phyloP scores from a whole-genome alignment of 805 yeast species.

The Sugiyamaella chiloensis region DNA sequence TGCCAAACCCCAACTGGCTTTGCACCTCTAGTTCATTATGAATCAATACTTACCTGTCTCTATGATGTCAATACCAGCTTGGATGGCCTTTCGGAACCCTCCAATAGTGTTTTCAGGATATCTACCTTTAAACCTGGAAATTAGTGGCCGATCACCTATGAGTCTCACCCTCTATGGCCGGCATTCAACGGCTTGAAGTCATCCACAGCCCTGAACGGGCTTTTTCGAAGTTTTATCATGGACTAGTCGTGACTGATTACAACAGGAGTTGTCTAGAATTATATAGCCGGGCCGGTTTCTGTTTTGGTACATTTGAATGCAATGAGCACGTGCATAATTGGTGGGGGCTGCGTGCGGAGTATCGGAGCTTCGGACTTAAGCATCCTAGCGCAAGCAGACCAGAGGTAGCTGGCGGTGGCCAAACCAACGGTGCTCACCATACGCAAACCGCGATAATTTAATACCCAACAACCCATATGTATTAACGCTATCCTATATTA shows the following conservation, averaged over 20 bases:
- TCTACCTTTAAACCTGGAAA: conserved; percentile 22
- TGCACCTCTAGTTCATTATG: too few species aligned
- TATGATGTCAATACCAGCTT: conserved; percentile 44
- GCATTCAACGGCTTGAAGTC: conserved; percentile 23
- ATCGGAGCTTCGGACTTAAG: too few species aligned
- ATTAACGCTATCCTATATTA: too few species aligned
- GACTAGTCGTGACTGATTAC: not conserved
- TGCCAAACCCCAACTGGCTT: too few species aligned
- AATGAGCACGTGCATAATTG: conserved; percentile 1
- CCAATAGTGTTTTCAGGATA: conserved; percentile 32
- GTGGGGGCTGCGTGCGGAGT: not conserved
- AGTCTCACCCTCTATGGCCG: conserved; percentile 28
- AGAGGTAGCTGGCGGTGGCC: too few species aligned
- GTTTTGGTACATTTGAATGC: not conserved
- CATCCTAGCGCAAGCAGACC: too few species aligned
- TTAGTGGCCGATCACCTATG: not conserved
- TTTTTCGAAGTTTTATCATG: conserved; percentile 1
- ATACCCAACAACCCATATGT: too few species aligned
- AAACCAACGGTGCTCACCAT: too few species aligned
- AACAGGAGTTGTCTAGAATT: not conserved
- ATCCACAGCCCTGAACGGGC: conserved; percentile 8
- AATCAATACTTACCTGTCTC: conserved; percentile 37
- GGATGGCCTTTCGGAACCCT: conserved; percentile 28
- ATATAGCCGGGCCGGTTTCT: not conserved
- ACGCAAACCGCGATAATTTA: too few species aligned